Conservation (phyloP, 2,329 filamentous ascomycete species). For the Talaromyces sp. region DNA sequence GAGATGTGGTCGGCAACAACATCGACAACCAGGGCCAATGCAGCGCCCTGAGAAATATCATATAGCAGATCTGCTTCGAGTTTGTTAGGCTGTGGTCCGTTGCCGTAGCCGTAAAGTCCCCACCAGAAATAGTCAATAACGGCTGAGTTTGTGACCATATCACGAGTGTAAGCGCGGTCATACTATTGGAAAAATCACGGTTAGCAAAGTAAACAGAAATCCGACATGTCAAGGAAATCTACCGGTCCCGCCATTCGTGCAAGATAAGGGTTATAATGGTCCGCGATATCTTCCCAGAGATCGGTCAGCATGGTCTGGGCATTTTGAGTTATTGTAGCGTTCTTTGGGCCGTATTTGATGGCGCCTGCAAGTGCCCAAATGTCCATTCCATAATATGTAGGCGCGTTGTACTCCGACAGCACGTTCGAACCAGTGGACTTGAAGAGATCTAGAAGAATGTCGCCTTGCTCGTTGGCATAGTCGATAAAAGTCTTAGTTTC, state of each 20-base stretch:
- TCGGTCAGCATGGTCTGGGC: constrained; percentile 29
- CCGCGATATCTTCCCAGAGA: constrained; percentile 37
- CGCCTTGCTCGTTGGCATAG: constrained; percentile 37
- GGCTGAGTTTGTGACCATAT: constrained; percentile 40
- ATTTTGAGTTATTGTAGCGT: constrained; percentile 30
- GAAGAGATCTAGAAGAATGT: constrained; percentile 24
- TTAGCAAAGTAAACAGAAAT: not conserved
- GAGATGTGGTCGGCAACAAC: constrained; percentile 30
- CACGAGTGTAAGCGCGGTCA: constrained; percentile 40
- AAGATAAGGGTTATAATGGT: constrained; percentile 37
- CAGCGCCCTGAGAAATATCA: constrained; percentile 42
- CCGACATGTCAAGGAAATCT: not conserved
- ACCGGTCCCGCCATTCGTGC: constrained; percentile 34
- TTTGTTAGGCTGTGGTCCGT: constrained; percentile 37
- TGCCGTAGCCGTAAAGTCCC: constrained; percentile 42
- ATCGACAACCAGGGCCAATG: constrained; percentile 39
- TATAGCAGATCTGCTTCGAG: constrained; percentile 42
- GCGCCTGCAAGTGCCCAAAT: constrained; percentile 40
- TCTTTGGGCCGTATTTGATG: constrained; percentile 35
- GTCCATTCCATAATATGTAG: constrained; percentile 44
- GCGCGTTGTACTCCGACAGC: constrained; percentile 41
- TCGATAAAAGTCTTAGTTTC: constrained; percentile 28
- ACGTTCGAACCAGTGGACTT: constrained; percentile 30
- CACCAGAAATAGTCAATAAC: constrained; percentile 45
- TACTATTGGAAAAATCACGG: constrained; percentile 20